Evolutionary conservation across 2,329 filamentous ascomycete species (phyloP).

Genomic region (Xylariaceae sp.): DNA sequence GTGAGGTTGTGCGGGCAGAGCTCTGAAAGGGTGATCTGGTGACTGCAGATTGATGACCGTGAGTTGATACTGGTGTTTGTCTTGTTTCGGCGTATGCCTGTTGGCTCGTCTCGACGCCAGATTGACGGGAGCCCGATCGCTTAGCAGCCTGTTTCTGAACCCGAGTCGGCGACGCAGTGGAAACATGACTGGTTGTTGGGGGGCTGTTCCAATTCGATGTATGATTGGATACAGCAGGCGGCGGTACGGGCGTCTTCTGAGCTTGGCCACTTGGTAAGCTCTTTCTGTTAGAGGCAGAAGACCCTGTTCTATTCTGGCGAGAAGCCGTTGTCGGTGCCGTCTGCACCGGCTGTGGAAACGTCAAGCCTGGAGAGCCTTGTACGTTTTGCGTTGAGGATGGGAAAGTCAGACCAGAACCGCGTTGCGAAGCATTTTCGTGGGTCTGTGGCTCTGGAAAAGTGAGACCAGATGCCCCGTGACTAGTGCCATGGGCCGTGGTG

Average conservation of each 20-base stretch:
- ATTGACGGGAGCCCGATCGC: conserved; percentile 15
- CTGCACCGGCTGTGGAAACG: background rate
- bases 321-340: background rate
- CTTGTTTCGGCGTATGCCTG: conserved; percentile 13
- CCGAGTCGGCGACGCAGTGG: conserved; percentile 12
- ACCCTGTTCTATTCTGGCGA: background rate
- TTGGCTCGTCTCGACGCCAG: conserved; percentile 12
- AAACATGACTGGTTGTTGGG: conserved; percentile 8
- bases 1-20: conserved; percentile 16
- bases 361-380: conserved; percentile 5
- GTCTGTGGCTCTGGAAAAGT: conserved; percentile 10
- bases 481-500: conserved; percentile 8
- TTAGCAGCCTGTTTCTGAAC: conserved; percentile 15
- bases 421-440: conserved; percentile 1
- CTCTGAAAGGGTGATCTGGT: conserved; percentile 21
- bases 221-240: conserved; percentile 14
- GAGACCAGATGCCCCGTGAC: too few species aligned
- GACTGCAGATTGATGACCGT: conserved; percentile 22
- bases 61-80: conserved; percentile 15
- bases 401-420: conserved; percentile 9
- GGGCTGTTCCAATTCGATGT: conserved; percentile 14
- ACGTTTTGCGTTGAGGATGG: conserved; percentile 4
- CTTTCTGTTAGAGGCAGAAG: conserved; percentile 11
- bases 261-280: conserved; percentile 16
- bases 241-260: conserved; percentile 16